A percentile compares a stretch with the other conserved stretches of the same genome.
Conservation (phyloP, 495 filamentous ascomycete species). For the Podospora sp. region DNA sequence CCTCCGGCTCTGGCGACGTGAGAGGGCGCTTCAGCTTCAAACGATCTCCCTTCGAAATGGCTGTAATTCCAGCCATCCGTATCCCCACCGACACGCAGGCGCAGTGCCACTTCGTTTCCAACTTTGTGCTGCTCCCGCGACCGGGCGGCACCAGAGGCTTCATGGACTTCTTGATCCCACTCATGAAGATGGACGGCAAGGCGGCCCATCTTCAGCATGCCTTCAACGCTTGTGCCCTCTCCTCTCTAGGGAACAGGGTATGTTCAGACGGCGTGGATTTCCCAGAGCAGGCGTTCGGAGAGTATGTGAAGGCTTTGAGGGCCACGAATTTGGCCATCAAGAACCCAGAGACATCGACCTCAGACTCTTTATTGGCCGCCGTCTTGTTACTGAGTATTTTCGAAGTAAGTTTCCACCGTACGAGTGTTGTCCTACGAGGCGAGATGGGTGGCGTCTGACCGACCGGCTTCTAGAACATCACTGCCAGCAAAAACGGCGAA, state of each 20-base stretch:
- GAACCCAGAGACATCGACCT: constrained; percentile 40
- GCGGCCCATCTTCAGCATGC: constrained; percentile 53
- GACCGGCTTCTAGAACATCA: constrained; percentile 43
- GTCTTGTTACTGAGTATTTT: constrained; percentile 66
- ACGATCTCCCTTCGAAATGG: constrained; percentile 22
- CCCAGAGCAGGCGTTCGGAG: constrained; percentile 42
- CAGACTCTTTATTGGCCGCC: constrained; percentile 62
- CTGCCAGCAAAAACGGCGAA: constrained; percentile 47
- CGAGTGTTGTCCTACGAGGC: not conserved
- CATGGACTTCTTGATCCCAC: constrained; percentile 59
- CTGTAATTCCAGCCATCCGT: constrained; percentile 35
- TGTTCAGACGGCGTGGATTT: constrained; percentile 34
- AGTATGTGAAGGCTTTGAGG: constrained; percentile 55
- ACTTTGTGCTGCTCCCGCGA: constrained; percentile 56
- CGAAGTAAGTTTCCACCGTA: constrained; percentile 51
- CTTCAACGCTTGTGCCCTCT: constrained; percentile 64
- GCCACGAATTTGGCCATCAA: constrained; percentile 57
- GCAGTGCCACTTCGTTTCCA: constrained; percentile 56
- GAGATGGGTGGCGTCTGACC: not conserved
- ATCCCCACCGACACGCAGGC: constrained; percentile 52
- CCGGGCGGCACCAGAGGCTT: constrained; percentile 50
- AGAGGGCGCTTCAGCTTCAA: not conserved
- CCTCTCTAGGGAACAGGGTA: constrained; percentile 50
- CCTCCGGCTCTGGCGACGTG: constrained; percentile 2
- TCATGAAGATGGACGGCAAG: constrained; percentile 47